Evolutionary conservation across 805 yeast genomes (phyloP).

Genomic region (Pichia kluyveri): DNA sequence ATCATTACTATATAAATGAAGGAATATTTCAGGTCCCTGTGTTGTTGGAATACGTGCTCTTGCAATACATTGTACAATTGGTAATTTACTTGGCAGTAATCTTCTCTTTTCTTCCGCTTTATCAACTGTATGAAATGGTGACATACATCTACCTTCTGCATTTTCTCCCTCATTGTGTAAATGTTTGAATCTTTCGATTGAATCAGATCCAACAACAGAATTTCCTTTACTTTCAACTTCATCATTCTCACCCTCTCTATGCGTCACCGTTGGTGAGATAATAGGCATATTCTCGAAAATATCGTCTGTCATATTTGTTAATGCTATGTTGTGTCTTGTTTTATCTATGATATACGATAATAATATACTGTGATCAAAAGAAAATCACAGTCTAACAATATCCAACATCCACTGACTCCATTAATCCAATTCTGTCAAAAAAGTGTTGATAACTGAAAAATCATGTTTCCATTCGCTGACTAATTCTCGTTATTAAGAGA

Average conservation of each 20-base stretch:
- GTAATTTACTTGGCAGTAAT: conserved; percentile 48
- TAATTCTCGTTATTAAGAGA: neutral
- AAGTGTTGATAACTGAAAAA: neutral
- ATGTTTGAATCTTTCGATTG: neutral
- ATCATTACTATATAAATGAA: conserved; percentile 82
- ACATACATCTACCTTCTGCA: neutral
- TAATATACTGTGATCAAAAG: no score
- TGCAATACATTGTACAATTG: conserved; percentile 78
- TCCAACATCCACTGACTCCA: no score
- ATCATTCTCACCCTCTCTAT: neutral
- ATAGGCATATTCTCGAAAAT: conserved; percentile 19
- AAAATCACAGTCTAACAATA: no score
- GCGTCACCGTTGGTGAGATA: conserved; percentile 29
- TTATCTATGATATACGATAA: no score
- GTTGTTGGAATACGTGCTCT: conserved; percentile 96
- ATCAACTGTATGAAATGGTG: conserved; percentile 4
- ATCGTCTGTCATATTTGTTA: conserved; percentile 3
- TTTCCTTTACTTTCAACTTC: neutral
- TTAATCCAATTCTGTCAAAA: neutral
- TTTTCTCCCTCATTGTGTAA: neutral
- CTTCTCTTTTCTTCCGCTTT: conserved; percentile 23
- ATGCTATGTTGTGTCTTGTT: no score
- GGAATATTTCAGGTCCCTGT: conserved; percentile 85
- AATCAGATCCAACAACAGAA: neutral
- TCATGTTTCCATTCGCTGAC: conserved; percentile 1